phyloP scores from a whole-genome alignment of 306 rosid species.

The Glycine tomentella region DNA sequence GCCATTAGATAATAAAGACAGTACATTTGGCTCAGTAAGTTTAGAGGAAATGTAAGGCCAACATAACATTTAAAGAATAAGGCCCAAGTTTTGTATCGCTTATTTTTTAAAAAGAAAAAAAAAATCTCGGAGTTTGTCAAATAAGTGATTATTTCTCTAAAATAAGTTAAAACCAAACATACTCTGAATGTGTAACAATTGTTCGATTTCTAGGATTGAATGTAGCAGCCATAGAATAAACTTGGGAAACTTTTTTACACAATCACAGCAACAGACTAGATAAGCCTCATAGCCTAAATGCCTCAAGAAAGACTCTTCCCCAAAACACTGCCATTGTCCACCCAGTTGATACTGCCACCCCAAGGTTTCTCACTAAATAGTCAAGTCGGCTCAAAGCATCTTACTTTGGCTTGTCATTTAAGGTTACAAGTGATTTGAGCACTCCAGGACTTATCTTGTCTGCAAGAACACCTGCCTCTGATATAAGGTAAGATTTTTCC shows the following conservation, averaged over 20 bases:
- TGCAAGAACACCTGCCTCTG: conserved; percentile 79
- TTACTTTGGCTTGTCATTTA: conserved; percentile 73
- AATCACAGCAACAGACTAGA: conserved; percentile 30
- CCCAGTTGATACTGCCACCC: no score
- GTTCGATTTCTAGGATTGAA: not conserved
- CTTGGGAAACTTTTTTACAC: not conserved
- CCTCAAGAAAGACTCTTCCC: no score
- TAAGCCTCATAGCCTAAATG: not conserved
- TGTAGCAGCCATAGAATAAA: not conserved
- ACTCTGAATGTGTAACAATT: not conserved
- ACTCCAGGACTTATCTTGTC: conserved; percentile 81
- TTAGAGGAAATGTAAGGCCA: not conserved
- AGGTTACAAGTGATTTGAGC: conserved; percentile 72
- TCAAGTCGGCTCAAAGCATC: not conserved
- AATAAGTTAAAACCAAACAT: not conserved
- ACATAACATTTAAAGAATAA: not conserved
- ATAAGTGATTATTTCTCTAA: not conserved
- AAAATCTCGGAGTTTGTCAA: not conserved
- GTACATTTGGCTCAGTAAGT: not conserved
- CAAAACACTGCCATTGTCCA: no score
- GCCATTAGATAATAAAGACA: not conserved
- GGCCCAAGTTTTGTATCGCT: not conserved
- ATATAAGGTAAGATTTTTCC: conserved; percentile 77
- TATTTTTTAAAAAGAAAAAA: not conserved
- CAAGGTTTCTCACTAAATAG: no score